Evolutionary conservation across 2,329 filamentous ascomycete genomes (phyloP).

Genomic region (Pseudogymnoascus verrucosus): DNA sequence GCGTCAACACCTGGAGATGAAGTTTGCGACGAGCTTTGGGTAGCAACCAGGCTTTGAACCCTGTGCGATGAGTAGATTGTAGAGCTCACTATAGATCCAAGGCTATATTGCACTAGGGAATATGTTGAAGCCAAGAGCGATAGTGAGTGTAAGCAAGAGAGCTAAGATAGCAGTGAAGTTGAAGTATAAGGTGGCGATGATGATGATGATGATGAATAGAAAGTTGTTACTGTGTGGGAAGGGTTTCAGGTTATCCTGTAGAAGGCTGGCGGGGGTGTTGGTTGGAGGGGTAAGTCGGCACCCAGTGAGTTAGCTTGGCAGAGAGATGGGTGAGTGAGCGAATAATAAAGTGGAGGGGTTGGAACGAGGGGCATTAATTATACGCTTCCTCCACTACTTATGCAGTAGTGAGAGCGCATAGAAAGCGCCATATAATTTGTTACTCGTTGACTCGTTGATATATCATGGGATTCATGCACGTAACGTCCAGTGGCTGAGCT

Average conservation of each 20-base stretch:
- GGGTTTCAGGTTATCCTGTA: constrained; percentile 4
- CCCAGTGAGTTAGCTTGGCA: constrained; percentile 1
- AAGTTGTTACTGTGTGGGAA: background rate
- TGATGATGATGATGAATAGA: background rate
- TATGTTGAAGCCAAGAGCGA: background rate
- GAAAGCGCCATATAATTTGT: constrained; percentile 4
- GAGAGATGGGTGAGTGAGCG: background rate
- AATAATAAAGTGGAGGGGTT: constrained; percentile 7
- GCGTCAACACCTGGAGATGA: background rate
- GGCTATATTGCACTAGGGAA: background rate
- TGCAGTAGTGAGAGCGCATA: background rate
- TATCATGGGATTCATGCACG: constrained; percentile 6
- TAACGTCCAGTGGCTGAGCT: background rate
- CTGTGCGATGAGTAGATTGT: background rate
- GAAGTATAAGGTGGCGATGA: constrained; percentile 1
- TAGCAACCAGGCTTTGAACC: constrained; percentile 1
- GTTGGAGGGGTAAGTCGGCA: constrained; percentile 3
- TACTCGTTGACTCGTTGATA: background rate
- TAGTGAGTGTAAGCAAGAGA: background rate
- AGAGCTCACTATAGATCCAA: background rate
- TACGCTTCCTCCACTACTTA: background rate
- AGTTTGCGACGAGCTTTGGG: background rate
- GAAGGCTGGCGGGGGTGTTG: background rate
- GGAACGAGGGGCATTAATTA: constrained; percentile 2
- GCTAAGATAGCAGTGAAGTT: background rate